Conservation (phyloP, 140 eudicot genomes). For the Flaveria floridana region DNA sequence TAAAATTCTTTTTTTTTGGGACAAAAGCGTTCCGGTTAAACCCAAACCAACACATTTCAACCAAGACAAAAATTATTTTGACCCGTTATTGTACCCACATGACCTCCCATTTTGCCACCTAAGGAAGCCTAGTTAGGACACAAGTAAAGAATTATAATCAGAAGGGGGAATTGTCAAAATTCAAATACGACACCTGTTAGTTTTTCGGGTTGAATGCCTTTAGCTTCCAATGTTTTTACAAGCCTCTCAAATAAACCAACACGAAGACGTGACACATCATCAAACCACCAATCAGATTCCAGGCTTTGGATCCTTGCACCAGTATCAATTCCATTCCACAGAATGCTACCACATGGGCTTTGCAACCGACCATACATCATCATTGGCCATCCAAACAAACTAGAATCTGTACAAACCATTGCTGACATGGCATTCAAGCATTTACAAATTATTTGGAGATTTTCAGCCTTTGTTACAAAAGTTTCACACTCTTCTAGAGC, state of each 20-base stretch:
- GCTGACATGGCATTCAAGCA: constrained; percentile 60
- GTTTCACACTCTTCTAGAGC: constrained; percentile 64
- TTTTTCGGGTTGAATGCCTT: constrained; percentile 69
- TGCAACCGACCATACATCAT: constrained; percentile 78
- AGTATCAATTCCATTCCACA: constrained; percentile 88
- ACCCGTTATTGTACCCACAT: not conserved
- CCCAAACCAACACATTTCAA: not conserved
- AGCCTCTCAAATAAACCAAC: constrained; percentile 59
- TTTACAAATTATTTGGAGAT: constrained; percentile 52
- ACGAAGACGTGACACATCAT: constrained; percentile 63
- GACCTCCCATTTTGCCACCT: not conserved
- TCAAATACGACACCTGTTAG: constrained; percentile 56
- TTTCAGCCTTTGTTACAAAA: constrained; percentile 44
- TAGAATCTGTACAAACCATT: constrained; percentile 77
- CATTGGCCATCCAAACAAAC: constrained; percentile 95
- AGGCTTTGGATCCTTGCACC: constrained; percentile 66
- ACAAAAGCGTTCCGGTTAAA: not conserved
- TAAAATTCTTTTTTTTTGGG: not conserved
- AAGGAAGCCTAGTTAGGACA: not conserved
- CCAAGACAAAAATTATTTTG: not conserved
- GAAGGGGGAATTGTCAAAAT: constrained; percentile 4
- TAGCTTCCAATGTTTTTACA: constrained; percentile 53
- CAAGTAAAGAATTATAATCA: not conserved
- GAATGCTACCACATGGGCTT: constrained; percentile 89
- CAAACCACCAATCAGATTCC: constrained; percentile 95